Conservation (phyloP, 1,284 basidiomycete genomes). For the Marasmius sp. region DNA sequence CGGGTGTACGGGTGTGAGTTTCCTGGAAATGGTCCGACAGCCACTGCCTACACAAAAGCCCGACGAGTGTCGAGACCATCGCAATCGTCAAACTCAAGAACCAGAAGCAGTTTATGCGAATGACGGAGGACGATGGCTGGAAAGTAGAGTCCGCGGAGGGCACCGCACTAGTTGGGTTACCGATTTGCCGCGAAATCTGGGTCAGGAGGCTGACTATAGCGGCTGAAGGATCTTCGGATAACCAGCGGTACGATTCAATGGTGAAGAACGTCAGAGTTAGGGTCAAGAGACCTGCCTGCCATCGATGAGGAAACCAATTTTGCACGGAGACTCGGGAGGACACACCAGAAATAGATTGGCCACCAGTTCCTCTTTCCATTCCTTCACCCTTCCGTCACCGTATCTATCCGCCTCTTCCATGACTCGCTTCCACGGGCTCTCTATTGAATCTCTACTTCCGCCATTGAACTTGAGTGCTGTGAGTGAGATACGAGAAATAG, state of each 20-base stretch:
- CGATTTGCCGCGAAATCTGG: slow-evolving; percentile 1
- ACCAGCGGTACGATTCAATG: slow-evolving; percentile 2
- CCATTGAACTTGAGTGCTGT: too few species aligned
- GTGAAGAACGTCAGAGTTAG: neutral
- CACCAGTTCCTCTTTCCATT: neutral
- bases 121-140: neutral
- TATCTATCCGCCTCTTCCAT: neutral
- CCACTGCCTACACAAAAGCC: slow-evolving; percentile 11
- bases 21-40: slow-evolving; percentile 3
- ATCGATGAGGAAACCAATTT: neutral
- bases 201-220: neutral
- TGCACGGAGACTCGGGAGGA: neutral
- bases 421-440: neutral
- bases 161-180: neutral
- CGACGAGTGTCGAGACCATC: neutral
- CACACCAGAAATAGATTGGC: neutral
- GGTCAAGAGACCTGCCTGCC: neutral
- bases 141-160: neutral
- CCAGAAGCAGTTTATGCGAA: slow-evolving; percentile 1
- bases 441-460: too few species aligned
- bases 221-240: neutral
- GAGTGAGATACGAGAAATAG: too few species aligned
- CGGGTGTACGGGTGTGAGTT: neutral
- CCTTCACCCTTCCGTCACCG: neutral
- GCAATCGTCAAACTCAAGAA: slow-evolving; percentile 5